Conservation (phyloP, 1,284 basidiomycete species). For the Exsudoporus floridanus region DNA sequence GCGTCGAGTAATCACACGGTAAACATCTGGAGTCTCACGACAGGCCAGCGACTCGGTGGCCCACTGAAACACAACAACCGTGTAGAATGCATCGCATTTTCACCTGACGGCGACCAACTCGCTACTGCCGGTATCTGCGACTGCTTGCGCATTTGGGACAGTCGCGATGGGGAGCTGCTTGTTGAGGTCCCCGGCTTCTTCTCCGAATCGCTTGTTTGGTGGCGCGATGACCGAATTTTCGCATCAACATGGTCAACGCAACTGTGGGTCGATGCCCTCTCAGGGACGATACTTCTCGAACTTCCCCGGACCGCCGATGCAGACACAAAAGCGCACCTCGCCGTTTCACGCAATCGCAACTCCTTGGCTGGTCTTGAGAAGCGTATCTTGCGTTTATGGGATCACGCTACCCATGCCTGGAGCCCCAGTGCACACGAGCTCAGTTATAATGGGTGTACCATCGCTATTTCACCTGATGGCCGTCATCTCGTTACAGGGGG, state of each 20-base stretch:
- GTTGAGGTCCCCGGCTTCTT: conserved; percentile 9
- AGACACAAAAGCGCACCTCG: conserved; percentile 3
- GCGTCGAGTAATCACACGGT: conserved; percentile 9
- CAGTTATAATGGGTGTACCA: conserved; percentile 3
- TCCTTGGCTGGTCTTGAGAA: conserved; percentile 7
- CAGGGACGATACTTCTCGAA: conserved; percentile 14
- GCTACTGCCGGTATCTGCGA: conserved; percentile 19
- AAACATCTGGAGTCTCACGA: conserved; percentile 18
- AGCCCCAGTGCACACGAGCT: not conserved
- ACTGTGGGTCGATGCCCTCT: conserved; percentile 10
- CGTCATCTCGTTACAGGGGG: conserved; percentile 11
- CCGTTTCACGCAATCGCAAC: conserved; percentile 12
- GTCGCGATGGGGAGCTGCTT: conserved; percentile 11
- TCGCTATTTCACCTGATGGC: conserved; percentile 12
- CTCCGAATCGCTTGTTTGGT: conserved; percentile 21
- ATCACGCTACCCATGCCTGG: conserved; percentile 9
- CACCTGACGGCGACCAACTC: conserved; percentile 21
- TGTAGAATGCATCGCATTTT: conserved; percentile 19
- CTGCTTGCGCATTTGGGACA: conserved; percentile 18
- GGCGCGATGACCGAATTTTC: conserved; percentile 19
- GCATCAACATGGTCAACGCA: conserved; percentile 14
- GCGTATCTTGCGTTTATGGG: conserved; percentile 10
- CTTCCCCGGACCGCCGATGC: conserved; percentile 1
- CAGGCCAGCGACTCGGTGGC: conserved; percentile 18
- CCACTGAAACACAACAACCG: conserved; percentile 17